Conservation (phyloP, 805 yeast genomes). For the Lipomyces orientalis region DNA sequence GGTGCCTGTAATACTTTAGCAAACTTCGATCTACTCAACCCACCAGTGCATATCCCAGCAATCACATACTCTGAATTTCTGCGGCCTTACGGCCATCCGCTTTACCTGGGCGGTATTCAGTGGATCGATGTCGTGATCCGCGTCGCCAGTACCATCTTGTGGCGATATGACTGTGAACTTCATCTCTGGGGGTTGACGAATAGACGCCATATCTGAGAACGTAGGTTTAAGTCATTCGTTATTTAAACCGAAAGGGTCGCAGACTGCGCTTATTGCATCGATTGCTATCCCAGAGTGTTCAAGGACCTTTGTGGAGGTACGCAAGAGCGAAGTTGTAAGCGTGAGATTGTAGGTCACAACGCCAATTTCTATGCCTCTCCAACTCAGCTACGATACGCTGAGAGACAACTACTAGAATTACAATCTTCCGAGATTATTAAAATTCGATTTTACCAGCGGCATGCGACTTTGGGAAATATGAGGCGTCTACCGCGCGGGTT, state of each 20-base stretch:
- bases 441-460: no score
- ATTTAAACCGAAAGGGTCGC: neutral
- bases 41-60: neutral
- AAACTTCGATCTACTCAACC: neutral
- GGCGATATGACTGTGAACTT: slow-evolving; percentile 23
- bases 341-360: no score
- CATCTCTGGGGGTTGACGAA: slow-evolving; percentile 12
- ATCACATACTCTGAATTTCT: slow-evolving; percentile 2
- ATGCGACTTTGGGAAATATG: no score
- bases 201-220: neutral
- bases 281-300: neutral
- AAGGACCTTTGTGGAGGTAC: no score
- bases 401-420: no score
- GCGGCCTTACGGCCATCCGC: slow-evolving; percentile 16
- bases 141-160: slow-evolving; percentile 8
- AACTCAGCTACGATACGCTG: no score
- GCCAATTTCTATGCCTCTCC: no score
- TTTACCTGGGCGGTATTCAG: slow-evolving; percentile 16
- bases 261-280: neutral
- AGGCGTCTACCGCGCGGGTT: no score
- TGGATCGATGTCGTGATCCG: slow-evolving; percentile 23
- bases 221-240: neutral
- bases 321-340: no score
- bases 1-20: slow-evolving; percentile 27
- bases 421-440: no score